These are phyloP conservation scores for Henckelia pumila DNA, from an alignment of 257 asterid species.

Conservation along the genomic window DNA sequence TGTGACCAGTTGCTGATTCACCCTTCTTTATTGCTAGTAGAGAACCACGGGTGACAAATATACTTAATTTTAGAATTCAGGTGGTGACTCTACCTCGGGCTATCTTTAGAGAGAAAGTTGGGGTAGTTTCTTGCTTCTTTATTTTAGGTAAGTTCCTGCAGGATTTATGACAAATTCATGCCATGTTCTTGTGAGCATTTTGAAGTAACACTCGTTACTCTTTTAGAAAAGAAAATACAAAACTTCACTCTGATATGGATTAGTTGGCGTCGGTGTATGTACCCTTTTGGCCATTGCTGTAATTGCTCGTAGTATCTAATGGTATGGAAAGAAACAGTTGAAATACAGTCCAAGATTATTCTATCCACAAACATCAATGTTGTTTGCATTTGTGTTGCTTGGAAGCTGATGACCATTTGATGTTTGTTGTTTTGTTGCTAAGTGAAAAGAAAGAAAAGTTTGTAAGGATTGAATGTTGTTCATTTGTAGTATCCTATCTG, in stretches of 20 bases:
- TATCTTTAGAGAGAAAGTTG: neutral
- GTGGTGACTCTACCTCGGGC: neutral
- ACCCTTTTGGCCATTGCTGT: no score
- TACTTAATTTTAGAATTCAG: neutral
- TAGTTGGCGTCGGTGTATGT: no score
- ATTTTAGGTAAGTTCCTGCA: neutral
- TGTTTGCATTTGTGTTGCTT: neutral
- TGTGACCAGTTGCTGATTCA: neutral
- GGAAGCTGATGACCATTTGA: neutral
- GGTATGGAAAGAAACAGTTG: no score
- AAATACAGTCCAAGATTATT: no score
- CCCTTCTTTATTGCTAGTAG: conserved; percentile 16
- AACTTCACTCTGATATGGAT: no score
- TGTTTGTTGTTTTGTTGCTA: neutral
- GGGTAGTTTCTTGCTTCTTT: neutral
- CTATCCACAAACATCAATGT: neutral
- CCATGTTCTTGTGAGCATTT: no score
- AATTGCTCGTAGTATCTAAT: no score
- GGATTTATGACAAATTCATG: no score
- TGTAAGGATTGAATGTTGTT: neutral
- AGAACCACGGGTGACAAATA: no score
- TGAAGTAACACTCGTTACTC: no score
- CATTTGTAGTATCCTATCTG: neutral
- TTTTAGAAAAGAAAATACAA: no score
- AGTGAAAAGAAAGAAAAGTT: neutral